phyloP scores from a whole-genome alignment of 2,329 filamentous ascomycete species.

The Penicillium paneum region DNA sequence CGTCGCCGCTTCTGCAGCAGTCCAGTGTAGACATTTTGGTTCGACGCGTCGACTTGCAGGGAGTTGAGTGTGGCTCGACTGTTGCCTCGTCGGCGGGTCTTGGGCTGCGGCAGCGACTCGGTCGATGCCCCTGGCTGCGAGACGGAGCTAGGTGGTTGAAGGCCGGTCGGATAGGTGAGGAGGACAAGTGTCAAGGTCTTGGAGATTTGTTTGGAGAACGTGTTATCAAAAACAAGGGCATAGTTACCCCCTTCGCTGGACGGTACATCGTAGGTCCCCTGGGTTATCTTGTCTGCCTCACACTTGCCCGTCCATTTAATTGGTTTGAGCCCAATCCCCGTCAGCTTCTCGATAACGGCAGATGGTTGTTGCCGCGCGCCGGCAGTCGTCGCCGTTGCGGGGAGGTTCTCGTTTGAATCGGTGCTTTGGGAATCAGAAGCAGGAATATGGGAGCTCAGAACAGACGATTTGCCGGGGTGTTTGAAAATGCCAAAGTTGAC shows the following conservation, averaged over 20 bases:
- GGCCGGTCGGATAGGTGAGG: slow-evolving; percentile 84
- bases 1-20: slow-evolving; percentile 83
- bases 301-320: slow-evolving; percentile 87
- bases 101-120: slow-evolving; percentile 48
- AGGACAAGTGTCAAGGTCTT: slow-evolving; percentile 95
- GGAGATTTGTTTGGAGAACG: slow-evolving; percentile 90
- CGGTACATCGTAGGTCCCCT: slow-evolving; percentile 80
- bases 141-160: slow-evolving; percentile 46
- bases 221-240: slow-evolving; percentile 96
- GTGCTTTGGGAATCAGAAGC: slow-evolving; percentile 43
- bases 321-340: slow-evolving; percentile 59
- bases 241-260: slow-evolving; percentile 83
- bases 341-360: slow-evolving; percentile 65
- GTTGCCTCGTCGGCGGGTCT: slow-evolving; percentile 31
- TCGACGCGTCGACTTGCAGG: slow-evolving; percentile 25
- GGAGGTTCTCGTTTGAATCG: slow-evolving; percentile 36
- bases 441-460: slow-evolving; percentile 46
- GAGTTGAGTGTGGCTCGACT: slow-evolving; percentile 26
- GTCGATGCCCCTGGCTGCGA: slow-evolving; percentile 48
- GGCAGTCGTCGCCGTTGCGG: slow-evolving; percentile 22
- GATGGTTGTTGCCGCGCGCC: slow-evolving; percentile 64
- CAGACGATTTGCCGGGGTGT: slow-evolving; percentile 71
- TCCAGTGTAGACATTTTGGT: slow-evolving; percentile 70
- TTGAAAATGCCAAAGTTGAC: slow-evolving; percentile 99
- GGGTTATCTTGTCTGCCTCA: slow-evolving; percentile 91